Evolutionary conservation across 139 green algal genomes (phyloP).

Genomic region (Picochlorum sp.): DNA sequence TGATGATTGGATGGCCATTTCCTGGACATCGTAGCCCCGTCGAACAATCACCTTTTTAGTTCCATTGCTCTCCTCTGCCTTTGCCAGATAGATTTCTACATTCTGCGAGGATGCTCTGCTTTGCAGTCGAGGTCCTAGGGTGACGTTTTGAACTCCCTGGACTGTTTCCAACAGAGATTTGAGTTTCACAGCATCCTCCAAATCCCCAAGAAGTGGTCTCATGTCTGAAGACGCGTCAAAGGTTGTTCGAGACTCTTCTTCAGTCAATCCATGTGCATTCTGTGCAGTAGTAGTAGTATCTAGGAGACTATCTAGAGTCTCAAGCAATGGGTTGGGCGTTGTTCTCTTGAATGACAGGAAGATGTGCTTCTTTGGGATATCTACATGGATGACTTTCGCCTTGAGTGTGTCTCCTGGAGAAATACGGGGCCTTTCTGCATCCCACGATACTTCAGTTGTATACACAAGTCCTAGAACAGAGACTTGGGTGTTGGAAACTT

Average conservation of each 20-base stretch:
- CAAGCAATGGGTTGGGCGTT: constrained; percentile 18
- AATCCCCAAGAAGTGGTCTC: constrained; percentile 20
- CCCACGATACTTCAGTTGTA: constrained; percentile 23
- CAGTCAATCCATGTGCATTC: background rate
- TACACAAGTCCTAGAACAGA: constrained; percentile 27
- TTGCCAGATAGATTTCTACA: constrained; percentile 22
- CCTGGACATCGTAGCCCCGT: constrained; percentile 20
- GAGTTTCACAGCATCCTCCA: constrained; percentile 21
- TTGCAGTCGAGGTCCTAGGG: constrained; percentile 21
- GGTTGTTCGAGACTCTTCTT: background rate
- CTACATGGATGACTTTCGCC: constrained; percentile 19
- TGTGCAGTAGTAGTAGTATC: background rate
- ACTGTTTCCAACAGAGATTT: background rate
- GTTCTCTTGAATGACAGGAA: constrained; percentile 21
- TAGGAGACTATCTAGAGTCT: constrained; percentile 28
- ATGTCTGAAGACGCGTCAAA: constrained; percentile 9
- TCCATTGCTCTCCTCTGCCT: background rate
- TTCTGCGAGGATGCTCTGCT: constrained; percentile 19
- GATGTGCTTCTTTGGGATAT: constrained; percentile 11
- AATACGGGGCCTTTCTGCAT: background rate
- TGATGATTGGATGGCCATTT: background rate
- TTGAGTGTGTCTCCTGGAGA: constrained; percentile 9
- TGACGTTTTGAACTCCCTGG: background rate
- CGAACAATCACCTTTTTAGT: constrained; percentile 21
- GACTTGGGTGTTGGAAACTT: background rate